Evolutionary conservation across 1,284 basidiomycete genomes (phyloP).

Genomic region (Cutaneotrichosporon arboriforme): DNA sequence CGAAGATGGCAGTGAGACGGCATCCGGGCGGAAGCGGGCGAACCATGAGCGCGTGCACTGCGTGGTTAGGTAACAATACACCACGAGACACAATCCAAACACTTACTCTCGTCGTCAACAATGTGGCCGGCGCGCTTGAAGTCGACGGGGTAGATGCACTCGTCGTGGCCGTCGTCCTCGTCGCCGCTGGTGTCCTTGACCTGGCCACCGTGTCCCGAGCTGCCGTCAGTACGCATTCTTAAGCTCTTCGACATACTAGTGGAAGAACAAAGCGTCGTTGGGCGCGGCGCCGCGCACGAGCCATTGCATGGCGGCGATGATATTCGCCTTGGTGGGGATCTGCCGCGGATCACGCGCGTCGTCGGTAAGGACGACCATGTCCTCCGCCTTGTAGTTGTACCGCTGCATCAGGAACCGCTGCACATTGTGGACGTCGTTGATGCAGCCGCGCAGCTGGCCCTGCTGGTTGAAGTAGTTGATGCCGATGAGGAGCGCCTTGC

Average conservation of each 20-base stretch:
- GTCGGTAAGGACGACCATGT: conserved; percentile 82
- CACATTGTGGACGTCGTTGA: conserved; percentile 81
- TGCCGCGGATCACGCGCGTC: conserved; percentile 60
- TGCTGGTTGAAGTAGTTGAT: conserved; percentile 70
- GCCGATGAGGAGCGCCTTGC: conserved; percentile 40
- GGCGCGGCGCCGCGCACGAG: conserved; percentile 70
- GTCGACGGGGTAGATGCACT: conserved; percentile 80
- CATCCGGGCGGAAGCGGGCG: conserved; percentile 69
- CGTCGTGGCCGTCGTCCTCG: conserved; percentile 56
- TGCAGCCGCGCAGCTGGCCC: conserved; percentile 68
- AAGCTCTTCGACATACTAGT: conserved; percentile 57
- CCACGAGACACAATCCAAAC: not conserved
- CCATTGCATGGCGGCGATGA: conserved; percentile 82
- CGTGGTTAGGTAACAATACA: not conserved
- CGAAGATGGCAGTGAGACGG: conserved; percentile 80
- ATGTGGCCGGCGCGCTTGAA: conserved; percentile 66
- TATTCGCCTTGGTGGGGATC: conserved; percentile 73
- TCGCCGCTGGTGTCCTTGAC: conserved; percentile 64
- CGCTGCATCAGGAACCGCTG: conserved; percentile 65
- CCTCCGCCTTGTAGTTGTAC: conserved; percentile 66
- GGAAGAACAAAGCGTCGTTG: conserved; percentile 87
- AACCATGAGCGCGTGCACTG: conserved; percentile 53
- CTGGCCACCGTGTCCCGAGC: conserved; percentile 75
- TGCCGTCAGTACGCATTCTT: conserved; percentile 4
- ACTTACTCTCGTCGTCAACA: conserved; percentile 68